These are phyloP conservation scores for Candolleomyces aberdarensis DNA, from an alignment of 768 basidiomycete genomes.

Conservation along the genomic window DNA sequence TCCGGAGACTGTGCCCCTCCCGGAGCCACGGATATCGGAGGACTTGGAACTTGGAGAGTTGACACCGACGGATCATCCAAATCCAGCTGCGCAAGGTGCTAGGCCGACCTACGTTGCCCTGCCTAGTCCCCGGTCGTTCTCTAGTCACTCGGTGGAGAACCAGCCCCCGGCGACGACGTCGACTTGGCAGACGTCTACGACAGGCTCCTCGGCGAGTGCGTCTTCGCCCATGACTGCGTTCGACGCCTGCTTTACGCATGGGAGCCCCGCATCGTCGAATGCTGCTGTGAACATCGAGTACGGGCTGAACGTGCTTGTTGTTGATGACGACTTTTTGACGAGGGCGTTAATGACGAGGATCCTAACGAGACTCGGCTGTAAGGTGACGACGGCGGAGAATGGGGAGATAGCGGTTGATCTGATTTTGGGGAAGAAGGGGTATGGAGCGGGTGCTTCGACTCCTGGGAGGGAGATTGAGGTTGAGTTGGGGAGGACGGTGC, in stretches of 20 bases:
- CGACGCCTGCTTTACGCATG: conserved; percentile 34
- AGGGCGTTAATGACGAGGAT: conserved; percentile 78
- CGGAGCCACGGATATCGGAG: not conserved
- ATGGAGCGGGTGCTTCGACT: conserved; percentile 22
- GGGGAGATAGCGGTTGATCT: conserved; percentile 74
- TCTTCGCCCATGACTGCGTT: conserved; percentile 32
- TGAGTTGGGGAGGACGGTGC: conserved; percentile 7
- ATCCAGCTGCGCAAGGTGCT: not conserved
- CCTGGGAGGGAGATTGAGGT: conserved; percentile 36
- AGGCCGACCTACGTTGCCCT: conserved; percentile 39
- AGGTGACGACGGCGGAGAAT: conserved; percentile 80
- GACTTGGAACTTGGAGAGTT: not conserved
- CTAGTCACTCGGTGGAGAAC: conserved; percentile 19
- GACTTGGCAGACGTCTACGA: conserved; percentile 19
- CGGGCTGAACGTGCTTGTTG: conserved; percentile 67
- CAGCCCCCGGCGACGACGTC: conserved; percentile 18
- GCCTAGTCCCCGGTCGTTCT: conserved; percentile 31
- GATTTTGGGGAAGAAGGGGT: conserved; percentile 46
- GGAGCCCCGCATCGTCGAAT: conserved; percentile 37
- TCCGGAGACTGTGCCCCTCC: too few relatives aligned
- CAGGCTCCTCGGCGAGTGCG: conserved; percentile 17
- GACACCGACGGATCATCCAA: not conserved
- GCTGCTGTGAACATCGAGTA: conserved; percentile 41
- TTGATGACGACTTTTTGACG: conserved; percentile 81
- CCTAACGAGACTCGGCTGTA: conserved; percentile 74